phyloP scores from a whole-genome alignment of 192 early-diverging fungal genomes.

The Pecoramyces ruminantium region DNA sequence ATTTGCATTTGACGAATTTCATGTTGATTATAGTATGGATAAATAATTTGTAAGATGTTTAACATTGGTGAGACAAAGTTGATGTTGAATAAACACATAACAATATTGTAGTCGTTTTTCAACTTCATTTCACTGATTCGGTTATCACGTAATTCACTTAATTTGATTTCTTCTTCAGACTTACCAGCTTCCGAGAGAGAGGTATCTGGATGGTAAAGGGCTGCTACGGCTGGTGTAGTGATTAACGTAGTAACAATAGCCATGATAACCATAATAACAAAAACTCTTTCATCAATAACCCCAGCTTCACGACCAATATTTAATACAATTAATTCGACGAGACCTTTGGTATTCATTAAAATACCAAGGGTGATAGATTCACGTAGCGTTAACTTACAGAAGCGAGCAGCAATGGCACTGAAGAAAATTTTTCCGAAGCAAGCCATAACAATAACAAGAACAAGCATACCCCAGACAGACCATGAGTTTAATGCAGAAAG shows the following conservation, averaged over 20 bases:
- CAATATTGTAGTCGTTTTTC: not conserved
- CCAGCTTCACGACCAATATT: slow-evolving; percentile 78
- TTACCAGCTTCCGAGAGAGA: not conserved
- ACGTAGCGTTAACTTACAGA: slow-evolving; percentile 55
- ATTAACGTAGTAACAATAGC: slow-evolving; percentile 75
- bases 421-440: slow-evolving; percentile 79
- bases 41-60: not conserved
- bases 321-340: slow-evolving; percentile 92
- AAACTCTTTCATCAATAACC: slow-evolving; percentile 54
- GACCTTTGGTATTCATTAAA: slow-evolving; percentile 90
- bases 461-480: slow-evolving; percentile 52
- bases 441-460: slow-evolving; percentile 59
- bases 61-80: not conserved
- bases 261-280: slow-evolving; percentile 62
- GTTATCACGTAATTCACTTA: not conserved
- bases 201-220: slow-evolving; percentile 47
- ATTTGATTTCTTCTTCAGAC: not conserved
- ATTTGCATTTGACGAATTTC: not conserved
- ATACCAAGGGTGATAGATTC: slow-evolving; percentile 74
- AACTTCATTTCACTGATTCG: not conserved
- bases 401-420: slow-evolving; percentile 45
- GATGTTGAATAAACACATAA: not conserved
- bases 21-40: not conserved
- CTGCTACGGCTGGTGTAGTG: slow-evolving; percentile 60
- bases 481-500: slow-evolving; percentile 55